Evolutionary conservation across 2,329 filamentous ascomycete genomes (phyloP).

Genomic region (Verticillium dahliae): DNA sequence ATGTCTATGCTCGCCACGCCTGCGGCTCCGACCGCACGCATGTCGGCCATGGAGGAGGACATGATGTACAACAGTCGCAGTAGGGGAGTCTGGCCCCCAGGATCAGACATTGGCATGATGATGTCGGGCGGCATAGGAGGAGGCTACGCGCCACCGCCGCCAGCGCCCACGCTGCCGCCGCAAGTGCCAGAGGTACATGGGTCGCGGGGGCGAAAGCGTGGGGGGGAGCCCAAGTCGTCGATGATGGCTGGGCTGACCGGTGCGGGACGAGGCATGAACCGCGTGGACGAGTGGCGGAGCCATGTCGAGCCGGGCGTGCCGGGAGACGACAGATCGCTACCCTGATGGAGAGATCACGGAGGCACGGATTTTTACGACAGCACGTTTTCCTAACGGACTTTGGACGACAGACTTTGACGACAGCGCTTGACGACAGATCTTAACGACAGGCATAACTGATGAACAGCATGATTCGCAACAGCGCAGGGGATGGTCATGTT

Average conservation of each 20-base stretch:
- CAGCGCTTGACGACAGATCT: neutral
- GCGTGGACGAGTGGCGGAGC: conserved; percentile 41
- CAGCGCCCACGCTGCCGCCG: conserved; percentile 11
- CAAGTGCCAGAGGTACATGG: conserved; percentile 16
- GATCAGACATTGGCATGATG: neutral
- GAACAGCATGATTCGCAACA: neutral
- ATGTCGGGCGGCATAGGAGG: neutral
- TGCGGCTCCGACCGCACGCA: neutral
- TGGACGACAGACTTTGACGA: neutral
- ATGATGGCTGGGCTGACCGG: conserved; percentile 41
- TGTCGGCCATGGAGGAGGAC: neutral
- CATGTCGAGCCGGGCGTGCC: conserved; percentile 38
- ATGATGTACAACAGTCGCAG: neutral
- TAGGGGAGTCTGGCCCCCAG: neutral
- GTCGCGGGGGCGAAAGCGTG: conserved; percentile 19
- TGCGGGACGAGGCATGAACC: conserved; percentile 35
- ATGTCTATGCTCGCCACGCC: neutral
- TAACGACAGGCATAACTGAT: too few relatives aligned
- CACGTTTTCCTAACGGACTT: conserved; percentile 4
- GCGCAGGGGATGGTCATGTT: neutral
- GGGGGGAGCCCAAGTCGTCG: conserved; percentile 27
- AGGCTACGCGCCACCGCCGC: neutral
- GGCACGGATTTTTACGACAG: too few relatives aligned
- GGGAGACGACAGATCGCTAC: conserved; percentile 13
- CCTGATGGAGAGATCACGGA: conserved; percentile 11